Conservation (phyloP, 2,329 filamentous ascomycete genomes). For the Aureobasidium leucospermi region DNA sequence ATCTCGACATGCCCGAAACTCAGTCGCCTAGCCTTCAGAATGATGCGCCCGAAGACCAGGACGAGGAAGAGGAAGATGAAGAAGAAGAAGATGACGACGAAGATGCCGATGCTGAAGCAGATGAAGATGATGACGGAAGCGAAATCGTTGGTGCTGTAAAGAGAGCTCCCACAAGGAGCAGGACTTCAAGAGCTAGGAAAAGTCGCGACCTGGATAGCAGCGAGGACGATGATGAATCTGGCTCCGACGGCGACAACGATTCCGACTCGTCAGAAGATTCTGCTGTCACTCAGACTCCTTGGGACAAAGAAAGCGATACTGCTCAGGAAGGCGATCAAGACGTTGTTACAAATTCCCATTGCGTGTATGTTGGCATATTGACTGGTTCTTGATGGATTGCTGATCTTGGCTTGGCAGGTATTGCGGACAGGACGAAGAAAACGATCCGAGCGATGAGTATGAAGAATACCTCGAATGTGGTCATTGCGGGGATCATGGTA, state of each 20-base stretch:
- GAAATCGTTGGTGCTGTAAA: conserved; percentile 35
- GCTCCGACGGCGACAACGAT: conserved; percentile 19
- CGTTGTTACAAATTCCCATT: conserved; percentile 48
- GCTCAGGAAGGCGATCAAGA: conserved; percentile 51
- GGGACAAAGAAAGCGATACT: conserved; percentile 47
- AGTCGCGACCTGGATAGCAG: not conserved
- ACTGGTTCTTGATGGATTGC: not conserved
- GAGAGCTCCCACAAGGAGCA: conserved; percentile 21
- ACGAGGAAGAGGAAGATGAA: conserved; percentile 35
- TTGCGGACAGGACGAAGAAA: conserved; percentile 74
- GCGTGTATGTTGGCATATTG: conserved; percentile 49
- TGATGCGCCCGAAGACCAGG: conserved; percentile 41
- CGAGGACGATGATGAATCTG: conserved; percentile 21
- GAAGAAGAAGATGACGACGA: conserved; percentile 27
- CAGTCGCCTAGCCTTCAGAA: conserved; percentile 32
- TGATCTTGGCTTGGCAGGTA: conserved; percentile 50
- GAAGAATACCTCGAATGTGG: conserved; percentile 71
- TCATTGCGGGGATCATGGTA: conserved; percentile 76
- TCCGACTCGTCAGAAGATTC: conserved; percentile 22
- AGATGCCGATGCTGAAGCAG: conserved; percentile 25
- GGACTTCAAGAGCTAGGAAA: conserved; percentile 25
- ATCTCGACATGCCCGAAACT: conserved; percentile 23
- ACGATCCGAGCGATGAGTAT: conserved; percentile 74
- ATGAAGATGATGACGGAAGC: conserved; percentile 40
- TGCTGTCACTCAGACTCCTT: conserved; percentile 42